Percentiles rank a stretch among this genome's conserved stretches.
phyloP scores from a whole-genome alignment of 148 eudicot genomes.

The Spergularia bocconei region DNA sequence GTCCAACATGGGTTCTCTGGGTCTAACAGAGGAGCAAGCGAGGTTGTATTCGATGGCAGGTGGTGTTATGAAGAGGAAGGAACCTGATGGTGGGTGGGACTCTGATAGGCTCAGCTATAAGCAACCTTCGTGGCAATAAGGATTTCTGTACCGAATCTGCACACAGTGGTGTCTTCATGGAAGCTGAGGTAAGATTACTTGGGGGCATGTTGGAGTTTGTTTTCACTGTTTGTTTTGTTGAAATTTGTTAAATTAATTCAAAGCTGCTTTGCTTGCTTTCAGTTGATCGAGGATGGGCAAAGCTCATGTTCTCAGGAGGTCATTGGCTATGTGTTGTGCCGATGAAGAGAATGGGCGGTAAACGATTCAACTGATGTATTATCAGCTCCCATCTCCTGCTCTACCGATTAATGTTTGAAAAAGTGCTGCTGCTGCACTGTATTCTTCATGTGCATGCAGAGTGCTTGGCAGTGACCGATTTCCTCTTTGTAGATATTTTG shows the following conservation, averaged over 20 bases:
- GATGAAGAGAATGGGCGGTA: slow-evolving; percentile 19
- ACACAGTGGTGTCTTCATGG: slow-evolving; percentile 28
- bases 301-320: slow-evolving; percentile 19
- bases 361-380: not conserved
- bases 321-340: slow-evolving; percentile 26
- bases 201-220: not conserved
- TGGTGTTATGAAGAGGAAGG: slow-evolving; percentile 69
- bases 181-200: slow-evolving; percentile 21
- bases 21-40: slow-evolving; percentile 57
- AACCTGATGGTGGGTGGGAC: slow-evolving; percentile 77
- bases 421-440: slow-evolving; percentile 7
- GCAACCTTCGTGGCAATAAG: slow-evolving; percentile 67
- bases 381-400: slow-evolving; percentile 5
- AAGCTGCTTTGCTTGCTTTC: not conserved
- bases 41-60: slow-evolving; percentile 54
- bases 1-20: slow-evolving; percentile 44
- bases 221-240: not conserved
- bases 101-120: slow-evolving; percentile 56
- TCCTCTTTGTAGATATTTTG: slow-evolving; percentile 39
- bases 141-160: not conserved
- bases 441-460: slow-evolving; percentile 8
- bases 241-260: not conserved
- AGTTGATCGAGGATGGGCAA: slow-evolving; percentile 20
- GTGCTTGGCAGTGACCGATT: slow-evolving; percentile 26
- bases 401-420: slow-evolving; percentile 1